Evolutionary conservation across 108 stramenopile genomes (phyloP).

Genomic region (Chaetoceros muelleri): DNA sequence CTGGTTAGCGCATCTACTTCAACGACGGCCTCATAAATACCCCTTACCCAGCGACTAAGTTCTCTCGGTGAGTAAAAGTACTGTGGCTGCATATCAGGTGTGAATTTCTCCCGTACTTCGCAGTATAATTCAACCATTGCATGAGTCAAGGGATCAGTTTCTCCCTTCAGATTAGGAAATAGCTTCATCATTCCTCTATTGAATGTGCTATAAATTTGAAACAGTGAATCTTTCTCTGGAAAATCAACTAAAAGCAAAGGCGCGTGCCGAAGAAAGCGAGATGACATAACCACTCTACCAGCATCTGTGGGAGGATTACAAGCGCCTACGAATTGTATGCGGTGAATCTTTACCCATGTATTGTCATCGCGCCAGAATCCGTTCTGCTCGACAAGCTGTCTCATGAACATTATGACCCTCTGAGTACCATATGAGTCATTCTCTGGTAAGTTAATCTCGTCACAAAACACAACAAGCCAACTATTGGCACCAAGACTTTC

Average conservation of each 20-base stretch:
- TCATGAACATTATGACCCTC: constrained; percentile 93
- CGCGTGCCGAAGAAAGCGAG: constrained; percentile 92
- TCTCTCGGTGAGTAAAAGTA: constrained; percentile 99
- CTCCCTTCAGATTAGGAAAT: constrained; percentile 87
- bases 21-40: constrained; percentile 89
- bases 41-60: constrained; percentile 95
- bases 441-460: constrained; percentile 97
- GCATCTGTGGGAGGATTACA: constrained; percentile 99
- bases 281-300: constrained; percentile 85
- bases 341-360: constrained; percentile 85
- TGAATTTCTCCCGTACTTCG: constrained; percentile 84
- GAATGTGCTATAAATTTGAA: constrained; percentile 94
- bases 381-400: constrained; percentile 94
- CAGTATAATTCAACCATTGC: constrained; percentile 97
- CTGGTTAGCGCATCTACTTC: constrained; percentile 65
- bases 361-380: constrained; percentile 96
- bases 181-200: constrained; percentile 92
- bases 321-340: constrained; percentile 95
- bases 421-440: constrained; percentile 96
- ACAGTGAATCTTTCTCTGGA: constrained; percentile 80
- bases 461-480: constrained; percentile 97
- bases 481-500: constrained; percentile 63
- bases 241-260: constrained; percentile 96
- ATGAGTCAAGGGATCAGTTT: constrained; percentile 84
- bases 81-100: constrained; percentile 82